Percentiles rank a stretch among this genome's conserved stretches.
Evolutionary conservation across 768 basidiomycete genomes (phyloP).

Genomic region (Serendipita sp.): DNA sequence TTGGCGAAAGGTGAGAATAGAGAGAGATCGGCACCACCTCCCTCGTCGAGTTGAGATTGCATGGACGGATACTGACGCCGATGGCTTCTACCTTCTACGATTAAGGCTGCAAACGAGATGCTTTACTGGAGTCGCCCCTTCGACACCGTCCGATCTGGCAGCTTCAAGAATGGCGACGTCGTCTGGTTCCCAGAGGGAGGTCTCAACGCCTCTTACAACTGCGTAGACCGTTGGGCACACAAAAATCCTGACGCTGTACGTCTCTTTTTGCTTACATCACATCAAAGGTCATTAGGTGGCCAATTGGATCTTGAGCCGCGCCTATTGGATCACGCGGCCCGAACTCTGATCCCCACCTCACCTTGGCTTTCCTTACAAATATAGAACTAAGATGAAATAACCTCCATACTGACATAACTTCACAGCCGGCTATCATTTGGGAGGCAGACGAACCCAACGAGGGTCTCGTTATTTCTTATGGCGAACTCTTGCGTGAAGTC

Average conservation of each 20-base stretch:
- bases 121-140: conserved; percentile 84
- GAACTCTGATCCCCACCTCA: not conserved
- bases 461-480: conserved; percentile 60
- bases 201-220: conserved; percentile 90
- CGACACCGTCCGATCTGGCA: conserved; percentile 67
- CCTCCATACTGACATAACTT: not conserved
- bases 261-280: not conserved
- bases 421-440: conserved; percentile 86
- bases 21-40: not conserved
- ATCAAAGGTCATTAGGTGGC: not conserved
- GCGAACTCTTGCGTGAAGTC: conserved; percentile 79
- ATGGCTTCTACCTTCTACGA: not conserved
- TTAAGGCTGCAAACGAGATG: conserved; percentile 44
- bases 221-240: conserved; percentile 93
- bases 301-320: not conserved
- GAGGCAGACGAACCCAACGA: conserved; percentile 90
- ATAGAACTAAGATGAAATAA: not conserved
- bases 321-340: not conserved
- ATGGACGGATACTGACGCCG: no score
- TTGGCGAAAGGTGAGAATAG: conserved; percentile 60
- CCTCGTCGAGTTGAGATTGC: no score
- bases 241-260: conserved; percentile 52
- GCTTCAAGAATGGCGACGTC: conserved; percentile 73
- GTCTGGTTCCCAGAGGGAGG: conserved; percentile 94
- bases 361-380: not conserved